Percentiles rank a stretch among this genome's conserved stretches.
Evolutionary conservation across 2,329 filamentous ascomycete genomes (phyloP).

Genomic region (Tolypocladium pustulatum): DNA sequence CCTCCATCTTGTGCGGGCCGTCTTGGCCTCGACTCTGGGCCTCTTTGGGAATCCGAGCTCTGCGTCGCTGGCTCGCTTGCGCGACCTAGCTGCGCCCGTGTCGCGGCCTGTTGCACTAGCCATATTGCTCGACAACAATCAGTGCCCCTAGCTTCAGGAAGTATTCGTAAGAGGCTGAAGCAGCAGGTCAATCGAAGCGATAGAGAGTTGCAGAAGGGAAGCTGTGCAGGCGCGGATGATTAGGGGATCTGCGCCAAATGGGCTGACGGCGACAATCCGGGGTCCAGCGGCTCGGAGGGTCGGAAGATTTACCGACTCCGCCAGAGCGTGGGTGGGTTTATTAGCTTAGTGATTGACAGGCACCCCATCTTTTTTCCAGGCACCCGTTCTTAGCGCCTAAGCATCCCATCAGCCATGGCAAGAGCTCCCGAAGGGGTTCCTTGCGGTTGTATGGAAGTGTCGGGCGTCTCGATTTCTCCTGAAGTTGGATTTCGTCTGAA

Average conservation of each 20-base stretch:
- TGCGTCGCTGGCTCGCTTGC: conserved; percentile 33
- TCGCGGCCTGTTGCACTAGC: conserved; percentile 18
- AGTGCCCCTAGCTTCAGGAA: not conserved
- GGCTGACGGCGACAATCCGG: not conserved
- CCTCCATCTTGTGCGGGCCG: conserved; percentile 77
- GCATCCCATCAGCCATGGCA: not conserved
- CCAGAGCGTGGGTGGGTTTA: not conserved
- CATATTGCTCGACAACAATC: conserved; percentile 11
- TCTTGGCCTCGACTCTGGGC: conserved; percentile 44
- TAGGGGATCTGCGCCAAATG: not conserved
- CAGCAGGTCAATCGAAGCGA: not conserved
- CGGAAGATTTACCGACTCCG: not conserved
- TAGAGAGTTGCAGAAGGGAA: not conserved
- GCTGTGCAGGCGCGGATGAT: not conserved
- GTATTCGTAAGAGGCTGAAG: not conserved
- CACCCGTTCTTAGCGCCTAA: not conserved
- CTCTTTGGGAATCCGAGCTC: conserved; percentile 30
- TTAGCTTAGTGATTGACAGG: not conserved
- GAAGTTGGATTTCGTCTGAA: too few relatives aligned
- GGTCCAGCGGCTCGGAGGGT: not conserved
- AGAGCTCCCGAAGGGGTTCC: not conserved
- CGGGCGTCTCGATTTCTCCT: too few relatives aligned
- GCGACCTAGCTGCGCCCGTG: conserved; percentile 19
- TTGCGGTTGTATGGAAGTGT: too few relatives aligned
- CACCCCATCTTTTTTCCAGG: not conserved